Conservation (phyloP, 2,329 filamentous ascomycete genomes). For the Colletotrichum higginsianum region DNA sequence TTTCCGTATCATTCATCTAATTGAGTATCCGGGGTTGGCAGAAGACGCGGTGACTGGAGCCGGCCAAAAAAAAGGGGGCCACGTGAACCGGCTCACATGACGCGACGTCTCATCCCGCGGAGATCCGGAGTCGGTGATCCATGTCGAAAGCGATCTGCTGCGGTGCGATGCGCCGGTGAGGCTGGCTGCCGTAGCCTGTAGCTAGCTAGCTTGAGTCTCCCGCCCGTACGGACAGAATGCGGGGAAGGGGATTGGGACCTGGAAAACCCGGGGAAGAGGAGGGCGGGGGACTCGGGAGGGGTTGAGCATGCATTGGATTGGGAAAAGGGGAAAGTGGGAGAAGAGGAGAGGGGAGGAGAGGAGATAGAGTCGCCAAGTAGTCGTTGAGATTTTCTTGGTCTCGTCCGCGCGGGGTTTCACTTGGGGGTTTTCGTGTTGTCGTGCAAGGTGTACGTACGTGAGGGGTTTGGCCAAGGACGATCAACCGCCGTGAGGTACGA, state of each 20-base stretch:
- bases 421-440: neutral
- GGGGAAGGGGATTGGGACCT: neutral
- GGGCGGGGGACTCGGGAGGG: too few species aligned
- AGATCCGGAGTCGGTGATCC: conserved; percentile 13
- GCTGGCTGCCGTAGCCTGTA: neutral
- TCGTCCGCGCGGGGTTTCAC: conserved; percentile 13
- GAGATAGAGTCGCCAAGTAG: neutral
- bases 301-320: neutral
- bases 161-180: neutral
- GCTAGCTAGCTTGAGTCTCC: neutral
- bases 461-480: neutral
- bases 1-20: neutral
- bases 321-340: conserved; percentile 3
- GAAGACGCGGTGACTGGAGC: neutral
- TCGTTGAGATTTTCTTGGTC: neutral
- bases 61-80: neutral
- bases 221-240: neutral
- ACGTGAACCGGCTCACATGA: conserved; percentile 12
- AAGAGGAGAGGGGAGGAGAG: too few species aligned
- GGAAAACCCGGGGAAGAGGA: neutral
- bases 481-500: neutral
- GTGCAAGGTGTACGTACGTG: neutral
- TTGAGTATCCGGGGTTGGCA: neutral
- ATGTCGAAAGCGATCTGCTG: conserved; percentile 7
- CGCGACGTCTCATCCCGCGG: conserved; percentile 20